These are phyloP conservation scores for Staphylotrichum longicolle DNA, from an alignment of 495 filamentous ascomycete genomes.

Conservation along the genomic window DNA sequence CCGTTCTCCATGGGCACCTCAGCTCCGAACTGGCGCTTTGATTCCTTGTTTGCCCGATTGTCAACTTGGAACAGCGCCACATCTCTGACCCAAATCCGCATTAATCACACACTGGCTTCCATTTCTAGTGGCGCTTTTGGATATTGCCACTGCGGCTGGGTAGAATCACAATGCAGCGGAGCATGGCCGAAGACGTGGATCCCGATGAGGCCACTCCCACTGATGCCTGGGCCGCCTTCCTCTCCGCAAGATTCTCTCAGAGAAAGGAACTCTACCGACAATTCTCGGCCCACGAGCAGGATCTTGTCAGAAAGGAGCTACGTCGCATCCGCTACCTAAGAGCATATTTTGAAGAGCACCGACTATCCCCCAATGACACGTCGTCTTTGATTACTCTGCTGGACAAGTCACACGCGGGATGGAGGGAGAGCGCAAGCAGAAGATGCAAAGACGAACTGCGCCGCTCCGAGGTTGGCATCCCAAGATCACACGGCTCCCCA, in stretches of 20 bases:
- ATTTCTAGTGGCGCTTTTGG: no score
- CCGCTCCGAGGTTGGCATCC: conserved; percentile 19
- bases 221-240: conserved; percentile 30
- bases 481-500: conserved; percentile 14
- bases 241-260: conserved; percentile 25
- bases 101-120: no score
- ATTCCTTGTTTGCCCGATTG: no score
- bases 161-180: conserved; percentile 12
- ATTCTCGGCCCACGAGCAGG: conserved; percentile 25
- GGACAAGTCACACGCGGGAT: conserved; percentile 22
- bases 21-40: no score
- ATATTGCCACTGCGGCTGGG: no score
- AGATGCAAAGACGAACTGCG: conserved; percentile 22
- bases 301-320: conserved; percentile 29
- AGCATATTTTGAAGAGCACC: conserved; percentile 26
- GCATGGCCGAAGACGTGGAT: conserved; percentile 26
- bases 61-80: no score
- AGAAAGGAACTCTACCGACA: conserved; percentile 25
- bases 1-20: no score
- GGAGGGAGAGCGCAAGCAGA: conserved; percentile 19
- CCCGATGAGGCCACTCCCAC: conserved; percentile 19
- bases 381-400: conserved; percentile 20
- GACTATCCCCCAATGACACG: conserved; percentile 21
- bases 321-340: conserved; percentile 29
- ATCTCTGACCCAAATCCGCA: no score